phyloP scores from a whole-genome alignment of 148 eudicot genomes.

The Vaccinium vitisidaea region DNA sequence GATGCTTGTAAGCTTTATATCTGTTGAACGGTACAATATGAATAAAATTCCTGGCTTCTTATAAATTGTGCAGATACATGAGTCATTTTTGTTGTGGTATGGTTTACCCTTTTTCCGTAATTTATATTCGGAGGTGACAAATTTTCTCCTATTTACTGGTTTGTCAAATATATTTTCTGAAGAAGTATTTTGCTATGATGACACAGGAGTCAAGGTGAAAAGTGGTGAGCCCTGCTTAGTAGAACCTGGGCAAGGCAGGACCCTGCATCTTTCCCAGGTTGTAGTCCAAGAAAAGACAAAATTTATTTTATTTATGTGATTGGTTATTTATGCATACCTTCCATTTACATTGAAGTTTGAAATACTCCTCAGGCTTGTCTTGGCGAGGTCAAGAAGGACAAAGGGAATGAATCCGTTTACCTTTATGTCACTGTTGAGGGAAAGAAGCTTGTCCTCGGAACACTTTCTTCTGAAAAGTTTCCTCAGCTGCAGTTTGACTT shows the following conservation, averaged over 20 bases:
- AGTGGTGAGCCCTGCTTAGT: conserved; percentile 50
- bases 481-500: conserved; percentile 67
- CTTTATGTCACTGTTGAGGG: conserved; percentile 48
- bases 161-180: conserved; percentile 1
- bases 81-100: background rate
- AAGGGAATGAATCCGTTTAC: conserved; percentile 49
- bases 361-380: conserved; percentile 52
- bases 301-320: background rate
- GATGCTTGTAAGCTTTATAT: background rate
- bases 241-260: conserved; percentile 42
- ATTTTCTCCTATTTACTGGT: background rate
- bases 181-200: background rate
- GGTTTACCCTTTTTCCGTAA: background rate
- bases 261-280: conserved; percentile 78
- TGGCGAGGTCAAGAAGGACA: conserved; percentile 57
- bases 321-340: background rate
- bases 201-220: conserved; percentile 62
- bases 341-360: background rate
- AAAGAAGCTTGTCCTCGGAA: conserved; percentile 55
- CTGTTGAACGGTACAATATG: background rate
- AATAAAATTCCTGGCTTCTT: background rate
- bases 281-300: background rate
- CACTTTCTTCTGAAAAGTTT: conserved; percentile 55
- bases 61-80: background rate
- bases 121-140: background rate